These are phyloP conservation scores for Kockovaella imperatae DNA, from an alignment of 768 basidiomycete genomes.

Conservation along the genomic window DNA sequence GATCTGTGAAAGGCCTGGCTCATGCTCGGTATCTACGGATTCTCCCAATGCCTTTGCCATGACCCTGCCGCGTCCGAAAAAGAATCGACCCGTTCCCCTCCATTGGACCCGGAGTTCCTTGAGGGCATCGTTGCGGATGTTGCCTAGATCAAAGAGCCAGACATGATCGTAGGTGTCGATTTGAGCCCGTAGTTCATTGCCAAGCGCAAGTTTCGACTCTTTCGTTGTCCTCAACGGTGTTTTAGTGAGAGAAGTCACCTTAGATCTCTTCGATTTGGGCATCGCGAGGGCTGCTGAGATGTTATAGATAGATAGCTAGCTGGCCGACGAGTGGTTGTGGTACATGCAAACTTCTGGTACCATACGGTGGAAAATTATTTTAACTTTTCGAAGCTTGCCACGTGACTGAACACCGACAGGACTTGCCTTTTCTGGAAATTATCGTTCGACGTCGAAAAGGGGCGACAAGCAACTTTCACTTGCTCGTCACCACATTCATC, in stretches of 20 bases:
- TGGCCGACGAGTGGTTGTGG: too few relatives aligned
- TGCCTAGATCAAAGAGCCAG: slow-evolving; percentile 90
- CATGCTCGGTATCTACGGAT: slow-evolving; percentile 78
- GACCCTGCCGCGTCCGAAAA: slow-evolving; percentile 69
- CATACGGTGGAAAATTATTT: too few relatives aligned
- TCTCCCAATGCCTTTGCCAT: slow-evolving; percentile 94
- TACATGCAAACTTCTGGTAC: too few relatives aligned
- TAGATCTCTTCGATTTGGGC: slow-evolving; percentile 82
- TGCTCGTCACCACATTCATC: too few relatives aligned
- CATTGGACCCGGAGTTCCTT: slow-evolving; percentile 89
- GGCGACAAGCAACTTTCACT: too few relatives aligned
- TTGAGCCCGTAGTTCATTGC: slow-evolving; percentile 72
- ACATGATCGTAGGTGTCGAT: slow-evolving; percentile 87
- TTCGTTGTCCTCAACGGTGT: slow-evolving; percentile 78
- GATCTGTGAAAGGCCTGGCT: slow-evolving; percentile 66
- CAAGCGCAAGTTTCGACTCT: slow-evolving; percentile 77
- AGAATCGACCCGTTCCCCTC: slow-evolving; percentile 89
- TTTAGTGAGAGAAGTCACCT: slow-evolving; percentile 88
- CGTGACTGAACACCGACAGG: too few relatives aligned
- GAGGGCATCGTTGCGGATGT: slow-evolving; percentile 89
- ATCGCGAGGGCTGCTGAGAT: too few relatives aligned
- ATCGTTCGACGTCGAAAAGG: too few relatives aligned
- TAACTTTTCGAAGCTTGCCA: too few relatives aligned
- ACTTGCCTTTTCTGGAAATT: too few relatives aligned
- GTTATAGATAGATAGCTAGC: too few relatives aligned